These are phyloP conservation scores for Trichocladium uniseriatum DNA, from an alignment of 495 filamentous ascomycete genomes.

Conservation along the genomic window DNA sequence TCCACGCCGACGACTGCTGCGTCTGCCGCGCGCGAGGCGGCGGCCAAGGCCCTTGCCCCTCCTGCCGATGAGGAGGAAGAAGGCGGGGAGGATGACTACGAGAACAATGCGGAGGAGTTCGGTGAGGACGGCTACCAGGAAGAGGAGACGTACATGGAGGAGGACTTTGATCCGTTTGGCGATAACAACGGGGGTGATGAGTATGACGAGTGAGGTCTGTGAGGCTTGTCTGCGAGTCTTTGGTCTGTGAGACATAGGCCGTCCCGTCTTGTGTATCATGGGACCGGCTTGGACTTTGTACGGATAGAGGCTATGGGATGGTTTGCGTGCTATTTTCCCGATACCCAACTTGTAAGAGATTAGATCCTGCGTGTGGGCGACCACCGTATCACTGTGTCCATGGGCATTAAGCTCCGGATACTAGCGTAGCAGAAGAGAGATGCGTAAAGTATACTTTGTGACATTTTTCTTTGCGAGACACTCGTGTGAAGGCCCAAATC, in stretches of 20 bases:
- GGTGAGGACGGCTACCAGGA: conserved; percentile 29
- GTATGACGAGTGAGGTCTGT: conserved; percentile 13
- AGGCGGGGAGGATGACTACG: conserved; percentile 17
- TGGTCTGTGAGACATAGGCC: no score
- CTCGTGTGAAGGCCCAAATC: no score
- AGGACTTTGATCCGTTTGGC: conserved; percentile 21
- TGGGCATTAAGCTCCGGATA: neutral
- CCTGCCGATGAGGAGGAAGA: conserved; percentile 18
- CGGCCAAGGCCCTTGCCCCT: neutral
- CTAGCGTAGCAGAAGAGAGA: no score
- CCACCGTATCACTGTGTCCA: neutral
- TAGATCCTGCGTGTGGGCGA: neutral
- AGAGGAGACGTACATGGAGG: conserved; percentile 23
- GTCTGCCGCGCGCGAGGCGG: neutral
- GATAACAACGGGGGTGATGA: conserved; percentile 11
- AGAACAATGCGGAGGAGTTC: conserved; percentile 7
- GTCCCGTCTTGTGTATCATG: no score
- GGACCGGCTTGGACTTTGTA: no score
- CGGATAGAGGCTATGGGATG: neutral
- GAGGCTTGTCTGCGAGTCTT: no score
- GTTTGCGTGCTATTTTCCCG: neutral
- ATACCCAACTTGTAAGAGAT: neutral
- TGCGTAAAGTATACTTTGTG: no score
- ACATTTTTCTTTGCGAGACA: no score
- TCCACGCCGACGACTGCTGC: neutral